Conservation (phyloP, 164 flowering plant genomes). For the Nelumbo lutea region DNA sequence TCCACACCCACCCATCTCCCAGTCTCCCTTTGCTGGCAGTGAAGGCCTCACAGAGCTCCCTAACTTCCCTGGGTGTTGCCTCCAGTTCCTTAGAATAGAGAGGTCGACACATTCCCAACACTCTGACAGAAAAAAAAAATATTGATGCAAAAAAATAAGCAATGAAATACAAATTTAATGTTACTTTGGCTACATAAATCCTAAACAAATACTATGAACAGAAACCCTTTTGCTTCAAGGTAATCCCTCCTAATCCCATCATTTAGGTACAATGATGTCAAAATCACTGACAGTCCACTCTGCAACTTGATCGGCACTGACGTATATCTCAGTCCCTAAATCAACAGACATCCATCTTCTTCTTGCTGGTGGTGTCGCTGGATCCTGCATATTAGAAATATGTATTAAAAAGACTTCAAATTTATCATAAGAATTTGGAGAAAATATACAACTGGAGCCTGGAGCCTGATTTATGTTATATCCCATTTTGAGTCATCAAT, state of each 20-base stretch:
- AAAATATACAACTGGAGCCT: neutral
- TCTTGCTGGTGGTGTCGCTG: constrained; percentile 51
- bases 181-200: too few relatives aligned
- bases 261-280: constrained; percentile 41
- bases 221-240: neutral
- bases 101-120: too few relatives aligned
- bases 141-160: too few relatives aligned
- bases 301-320: constrained; percentile 37
- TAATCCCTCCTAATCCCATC: neutral
- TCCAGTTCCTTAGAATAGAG: too few relatives aligned
- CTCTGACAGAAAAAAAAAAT: too few relatives aligned
- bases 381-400: constrained; percentile 38
- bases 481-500: too few relatives aligned
- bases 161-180: too few relatives aligned
- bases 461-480: neutral
- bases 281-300: constrained; percentile 68
- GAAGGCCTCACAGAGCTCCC: too few relatives aligned
- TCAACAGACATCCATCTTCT: constrained; percentile 63
- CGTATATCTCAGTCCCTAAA: constrained; percentile 60
- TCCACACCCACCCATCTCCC: too few relatives aligned
- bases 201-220: too few relatives aligned
- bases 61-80: too few relatives aligned
- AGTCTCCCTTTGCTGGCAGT: too few relatives aligned
- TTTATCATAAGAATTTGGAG: neutral
- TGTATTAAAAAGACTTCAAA: neutral